These are phyloP conservation scores for Niebla homalea DNA, from an alignment of 495 filamentous ascomycete genomes.

Conservation along the genomic window DNA sequence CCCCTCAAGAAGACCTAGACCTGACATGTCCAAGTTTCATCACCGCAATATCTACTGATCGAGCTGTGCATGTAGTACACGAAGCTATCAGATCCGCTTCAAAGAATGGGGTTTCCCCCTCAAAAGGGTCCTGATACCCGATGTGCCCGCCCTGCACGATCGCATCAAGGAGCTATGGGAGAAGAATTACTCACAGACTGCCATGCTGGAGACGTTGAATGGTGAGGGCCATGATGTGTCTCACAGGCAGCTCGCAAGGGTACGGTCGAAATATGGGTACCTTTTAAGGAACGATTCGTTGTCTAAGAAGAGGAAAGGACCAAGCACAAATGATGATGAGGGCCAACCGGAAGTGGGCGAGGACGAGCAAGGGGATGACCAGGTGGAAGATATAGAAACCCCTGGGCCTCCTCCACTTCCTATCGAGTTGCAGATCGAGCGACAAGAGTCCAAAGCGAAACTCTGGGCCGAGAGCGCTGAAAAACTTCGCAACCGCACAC, in stretches of 20 bases:
- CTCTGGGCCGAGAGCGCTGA: constrained; percentile 53
- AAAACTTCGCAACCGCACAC: constrained; percentile 50
- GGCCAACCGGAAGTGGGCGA: constrained; percentile 33
- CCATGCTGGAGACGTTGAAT: constrained; percentile 59
- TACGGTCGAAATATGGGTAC: constrained; percentile 53
- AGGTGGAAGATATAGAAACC: constrained; percentile 11
- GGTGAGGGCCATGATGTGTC: constrained; percentile 61
- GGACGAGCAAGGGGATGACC: constrained; percentile 20
- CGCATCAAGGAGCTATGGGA: constrained; percentile 68
- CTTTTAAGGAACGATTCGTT: constrained; percentile 30
- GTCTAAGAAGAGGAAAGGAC: constrained; percentile 19
- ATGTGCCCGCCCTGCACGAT: constrained; percentile 48
- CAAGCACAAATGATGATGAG: constrained; percentile 27
- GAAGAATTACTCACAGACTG: constrained; percentile 49
- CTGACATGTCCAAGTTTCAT: too few relatives aligned
- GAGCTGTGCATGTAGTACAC: constrained; percentile 39
- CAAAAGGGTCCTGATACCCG: constrained; percentile 56
- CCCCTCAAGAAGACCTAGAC: too few relatives aligned
- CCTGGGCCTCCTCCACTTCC: constrained; percentile 9
- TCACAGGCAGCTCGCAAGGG: constrained; percentile 50
- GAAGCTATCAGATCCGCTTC: constrained; percentile 60
- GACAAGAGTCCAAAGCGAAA: constrained; percentile 40
- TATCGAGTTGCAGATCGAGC: constrained; percentile 29
- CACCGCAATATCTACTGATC: not conserved
- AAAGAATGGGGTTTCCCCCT: constrained; percentile 66